Conservation (phyloP, 306 rosid genomes). For the Medicago truncatula region DNA sequence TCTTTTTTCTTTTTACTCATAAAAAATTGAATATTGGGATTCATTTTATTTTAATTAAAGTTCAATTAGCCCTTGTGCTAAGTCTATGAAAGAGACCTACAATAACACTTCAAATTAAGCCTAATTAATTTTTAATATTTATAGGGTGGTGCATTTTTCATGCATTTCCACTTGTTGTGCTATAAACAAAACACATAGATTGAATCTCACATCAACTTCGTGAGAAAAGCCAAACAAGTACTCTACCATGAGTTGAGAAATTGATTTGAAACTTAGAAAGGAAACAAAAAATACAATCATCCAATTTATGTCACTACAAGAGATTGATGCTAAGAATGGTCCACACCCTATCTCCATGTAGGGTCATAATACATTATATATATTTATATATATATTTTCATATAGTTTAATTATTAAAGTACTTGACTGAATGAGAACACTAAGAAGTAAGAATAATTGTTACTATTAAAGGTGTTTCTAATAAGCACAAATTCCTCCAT, state of each 20-base stretch:
- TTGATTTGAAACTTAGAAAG: conserved; percentile 40
- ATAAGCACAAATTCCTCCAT: conserved; percentile 47
- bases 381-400: too few relatives aligned
- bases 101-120: conserved; percentile 31
- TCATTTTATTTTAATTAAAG: background rate
- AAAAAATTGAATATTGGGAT: too few relatives aligned
- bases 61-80: conserved; percentile 36
- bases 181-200: conserved; percentile 1
- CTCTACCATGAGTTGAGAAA: conserved; percentile 41
- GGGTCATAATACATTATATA: conserved; percentile 24
- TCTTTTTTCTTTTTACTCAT: background rate
- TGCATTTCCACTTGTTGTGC: conserved; percentile 44
- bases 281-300: conserved; percentile 50
- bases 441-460: conserved; percentile 14
- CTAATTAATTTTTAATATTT: background rate
- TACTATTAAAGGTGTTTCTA: conserved; percentile 30
- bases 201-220: conserved; percentile 45
- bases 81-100: conserved; percentile 44
- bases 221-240: conserved; percentile 53
- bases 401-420: conserved; percentile 43
- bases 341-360: conserved; percentile 39
- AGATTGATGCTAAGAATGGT: conserved; percentile 44
- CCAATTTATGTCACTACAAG: conserved; percentile 46
- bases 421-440: conserved; percentile 59
- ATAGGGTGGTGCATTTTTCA: conserved; percentile 30